A percentile compares a stretch with the other conserved stretches of the same genome.
These are phyloP conservation scores for Sorghum bicolor DNA, from an alignment of 176 grass and related monocot species.

Conservation along the genomic window Sorghum_bicolor_NCBIv3 NC_012875.2:44396001-44396500, in stretches of 20 bases:
- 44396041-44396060: neutral
- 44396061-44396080: conserved; percentile 30
- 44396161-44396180: conserved; percentile 21
- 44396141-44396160: conserved; percentile 46
- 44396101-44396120: conserved; percentile 38
- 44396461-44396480: conserved; percentile 20
- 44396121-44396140: conserved; percentile 38
- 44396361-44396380: neutral
- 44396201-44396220: conserved; percentile 34
- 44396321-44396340: conserved; percentile 55
- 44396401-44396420: conserved; percentile 34
- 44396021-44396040: no score
- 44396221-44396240: conserved; percentile 9
- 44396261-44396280: conserved; percentile 65
- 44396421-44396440: conserved; percentile 31
- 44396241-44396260: conserved; percentile 27
- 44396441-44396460: conserved; percentile 51
- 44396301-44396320: conserved; percentile 54
- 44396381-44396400: conserved; percentile 27
- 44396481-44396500: conserved; percentile 14
- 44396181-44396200: conserved; percentile 53
- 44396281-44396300: conserved; percentile 54
- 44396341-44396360: neutral
- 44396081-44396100: conserved; percentile 11
- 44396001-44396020: neutral